Base-by-base conservation (phyloP, 2,329 filamentous ascomycete species). In the Claviceps capensis region DNA sequence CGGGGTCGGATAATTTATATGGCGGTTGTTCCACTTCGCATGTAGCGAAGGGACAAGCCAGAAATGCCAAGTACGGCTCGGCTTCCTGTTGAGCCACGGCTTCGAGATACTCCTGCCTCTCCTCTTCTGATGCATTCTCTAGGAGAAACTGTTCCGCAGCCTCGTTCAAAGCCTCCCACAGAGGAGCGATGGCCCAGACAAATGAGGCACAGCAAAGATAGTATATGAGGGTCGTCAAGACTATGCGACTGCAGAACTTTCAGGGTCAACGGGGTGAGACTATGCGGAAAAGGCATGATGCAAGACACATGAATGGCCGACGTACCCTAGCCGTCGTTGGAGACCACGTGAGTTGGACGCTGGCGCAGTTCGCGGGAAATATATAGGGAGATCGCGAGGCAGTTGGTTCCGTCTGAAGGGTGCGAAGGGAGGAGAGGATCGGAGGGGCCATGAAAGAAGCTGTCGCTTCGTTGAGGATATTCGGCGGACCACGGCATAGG, bases 41-140 rank as follows among this genome's bases (percentile, higher is more conserved):
- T 1, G 72, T 77, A 2, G 77, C 80, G 44, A 79, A 79, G 3
- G 80, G 79, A 50, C 85, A 75, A 0, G 82, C 79, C 7, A 86
- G 73, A 54, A 85, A 85, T 5, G 73, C 19, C 14, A 74, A 57
- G 30, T 34, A 34, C 1, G 73, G 65, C 17, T 74, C 69, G 14
- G 69, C 67, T 3, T 73, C 68, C 2, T 71, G 69, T 1, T 71
- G 69, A 2, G 72, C 69, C 1, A 71, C 67, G 14, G 70, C 63
- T 5, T 70, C 65, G 42, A 69, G 63, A 38, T 70, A 57, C 47
- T 67, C 66, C 52, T 67, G 62, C 54, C 66, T 70, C 58, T 75
- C 73, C 45, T 73, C 67, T 22, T 71, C 67, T 1, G 69, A 68
- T 48, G 73, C 57, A 14, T 67, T 63, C 4, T 69, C 67, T 4